Percentiles rank a stretch among this genome's conserved stretches.
These are phyloP conservation scores for Apiospora sp. DNA, from an alignment of 2,329 filamentous ascomycete genomes.

Conservation along the genomic window DNA sequence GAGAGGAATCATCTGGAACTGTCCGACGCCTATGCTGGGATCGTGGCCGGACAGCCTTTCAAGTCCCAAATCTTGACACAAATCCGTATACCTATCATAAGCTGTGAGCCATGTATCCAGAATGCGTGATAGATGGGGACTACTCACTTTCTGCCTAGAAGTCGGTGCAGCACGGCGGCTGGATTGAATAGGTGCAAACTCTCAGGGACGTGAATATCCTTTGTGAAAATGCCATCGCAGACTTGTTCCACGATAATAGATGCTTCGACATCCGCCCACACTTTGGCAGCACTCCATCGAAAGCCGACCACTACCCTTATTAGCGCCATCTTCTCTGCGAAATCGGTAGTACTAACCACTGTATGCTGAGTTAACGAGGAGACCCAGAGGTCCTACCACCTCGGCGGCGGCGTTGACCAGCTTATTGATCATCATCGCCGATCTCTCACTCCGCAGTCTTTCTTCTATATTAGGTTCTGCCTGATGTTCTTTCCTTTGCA, in stretches of 20 bases:
- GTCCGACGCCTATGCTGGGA: background rate
- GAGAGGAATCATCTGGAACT: background rate
- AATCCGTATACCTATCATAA: background rate
- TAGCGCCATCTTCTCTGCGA: background rate
- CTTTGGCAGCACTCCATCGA: background rate
- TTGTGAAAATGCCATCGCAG: background rate
- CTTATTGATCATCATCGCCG: background rate
- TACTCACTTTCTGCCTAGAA: background rate
- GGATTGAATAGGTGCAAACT: background rate
- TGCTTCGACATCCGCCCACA: background rate
- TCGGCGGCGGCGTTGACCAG: background rate
- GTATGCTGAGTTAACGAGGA: background rate
- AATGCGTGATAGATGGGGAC: background rate
- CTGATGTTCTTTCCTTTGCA: background rate
- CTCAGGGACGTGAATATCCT: constrained; percentile 5
- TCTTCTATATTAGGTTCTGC: background rate
- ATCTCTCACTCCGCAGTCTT: background rate
- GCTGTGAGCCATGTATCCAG: background rate
- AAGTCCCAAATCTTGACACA: constrained; percentile 3
- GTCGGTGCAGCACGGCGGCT: background rate
- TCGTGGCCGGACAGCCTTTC: background rate
- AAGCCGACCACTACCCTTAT: background rate
- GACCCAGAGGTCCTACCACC: background rate
- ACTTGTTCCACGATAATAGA: constrained; percentile 1
- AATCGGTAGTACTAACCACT: background rate